phyloP scores from a whole-genome alignment of 805 yeast species.

The Ogataea methylovora region DNA sequence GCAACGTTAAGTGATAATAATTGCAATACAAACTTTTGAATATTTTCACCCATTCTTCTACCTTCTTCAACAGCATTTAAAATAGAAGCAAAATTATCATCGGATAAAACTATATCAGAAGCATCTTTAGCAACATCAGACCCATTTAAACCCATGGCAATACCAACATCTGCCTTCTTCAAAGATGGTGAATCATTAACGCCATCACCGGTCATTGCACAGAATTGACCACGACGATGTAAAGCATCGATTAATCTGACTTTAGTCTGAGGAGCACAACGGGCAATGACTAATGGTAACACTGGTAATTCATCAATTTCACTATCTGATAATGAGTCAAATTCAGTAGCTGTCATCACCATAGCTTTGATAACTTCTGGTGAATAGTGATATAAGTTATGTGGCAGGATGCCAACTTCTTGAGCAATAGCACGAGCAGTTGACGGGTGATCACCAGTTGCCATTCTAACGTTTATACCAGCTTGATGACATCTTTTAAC shows the following conservation, averaged over 20 bases:
- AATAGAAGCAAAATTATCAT: conserved; percentile 74
- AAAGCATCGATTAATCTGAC: conserved; percentile 75
- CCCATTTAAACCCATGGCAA: conserved; percentile 78
- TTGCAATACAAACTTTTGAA: conserved; percentile 72
- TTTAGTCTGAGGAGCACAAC: conserved; percentile 79
- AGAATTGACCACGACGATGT: conserved; percentile 52
- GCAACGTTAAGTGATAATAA: conserved; percentile 67
- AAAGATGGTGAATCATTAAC: conserved; percentile 76
- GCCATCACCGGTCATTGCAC: conserved; percentile 84
- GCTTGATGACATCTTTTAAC: conserved; percentile 65
- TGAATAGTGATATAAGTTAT: conserved; percentile 47
- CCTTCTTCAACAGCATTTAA: conserved; percentile 77
- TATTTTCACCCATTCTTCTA: conserved; percentile 69
- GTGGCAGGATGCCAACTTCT: conserved; percentile 72
- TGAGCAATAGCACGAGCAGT: conserved; percentile 76
- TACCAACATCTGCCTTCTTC: conserved; percentile 73
- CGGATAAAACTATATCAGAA: conserved; percentile 67
- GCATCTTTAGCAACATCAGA: conserved; percentile 85
- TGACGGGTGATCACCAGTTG: conserved; percentile 76
- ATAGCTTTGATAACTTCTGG: conserved; percentile 48
- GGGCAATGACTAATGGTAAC: conserved; percentile 69
- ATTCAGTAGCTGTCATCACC: conserved; percentile 72
- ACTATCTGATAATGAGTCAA: conserved; percentile 54
- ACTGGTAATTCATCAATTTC: conserved; percentile 58
- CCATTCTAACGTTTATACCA: conserved; percentile 74